phyloP scores from a whole-genome alignment of 2,329 filamentous ascomycete genomes.

The Fusarium circinatum region DNA sequence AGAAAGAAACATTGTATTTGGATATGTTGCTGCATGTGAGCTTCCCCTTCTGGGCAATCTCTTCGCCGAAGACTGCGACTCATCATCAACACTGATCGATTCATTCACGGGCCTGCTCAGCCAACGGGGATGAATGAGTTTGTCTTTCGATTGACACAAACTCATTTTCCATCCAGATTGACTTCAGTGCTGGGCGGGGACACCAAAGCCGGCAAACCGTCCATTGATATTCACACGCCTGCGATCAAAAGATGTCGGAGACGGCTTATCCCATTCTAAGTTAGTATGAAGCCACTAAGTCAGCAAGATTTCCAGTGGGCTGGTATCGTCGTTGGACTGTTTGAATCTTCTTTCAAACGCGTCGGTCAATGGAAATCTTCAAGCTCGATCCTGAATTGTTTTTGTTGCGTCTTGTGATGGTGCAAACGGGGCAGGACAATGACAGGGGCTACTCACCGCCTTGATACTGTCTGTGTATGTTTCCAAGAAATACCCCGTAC shows the following conservation, averaged over 20 bases:
- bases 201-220: constrained; percentile 11
- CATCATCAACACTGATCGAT: neutral
- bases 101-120: constrained; percentile 4
- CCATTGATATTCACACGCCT: constrained; percentile 32
- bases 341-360: neutral
- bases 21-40: neutral
- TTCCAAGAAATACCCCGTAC: constrained; percentile 11
- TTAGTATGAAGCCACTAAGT: constrained; percentile 34
- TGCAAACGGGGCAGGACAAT: neutral
- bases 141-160: constrained; percentile 30
- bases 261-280: constrained; percentile 29
- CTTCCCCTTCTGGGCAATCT: constrained; percentile 11
- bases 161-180: constrained; percentile 27
- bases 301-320: constrained; percentile 29
- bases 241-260: constrained; percentile 21
- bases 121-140: constrained; percentile 20
- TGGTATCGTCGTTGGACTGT: constrained; percentile 29
- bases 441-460: constrained; percentile 12
- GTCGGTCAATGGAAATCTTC: constrained; percentile 4
- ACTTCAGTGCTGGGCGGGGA: constrained; percentile 21
- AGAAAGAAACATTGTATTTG: neutral
- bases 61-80: constrained; percentile 5
- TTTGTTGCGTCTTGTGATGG: neutral
- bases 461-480: constrained; percentile 13
- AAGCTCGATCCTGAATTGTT: neutral